phyloP scores from a whole-genome alignment of 129 eudicot genomes.

The Scalesia atractyloides region DNA sequence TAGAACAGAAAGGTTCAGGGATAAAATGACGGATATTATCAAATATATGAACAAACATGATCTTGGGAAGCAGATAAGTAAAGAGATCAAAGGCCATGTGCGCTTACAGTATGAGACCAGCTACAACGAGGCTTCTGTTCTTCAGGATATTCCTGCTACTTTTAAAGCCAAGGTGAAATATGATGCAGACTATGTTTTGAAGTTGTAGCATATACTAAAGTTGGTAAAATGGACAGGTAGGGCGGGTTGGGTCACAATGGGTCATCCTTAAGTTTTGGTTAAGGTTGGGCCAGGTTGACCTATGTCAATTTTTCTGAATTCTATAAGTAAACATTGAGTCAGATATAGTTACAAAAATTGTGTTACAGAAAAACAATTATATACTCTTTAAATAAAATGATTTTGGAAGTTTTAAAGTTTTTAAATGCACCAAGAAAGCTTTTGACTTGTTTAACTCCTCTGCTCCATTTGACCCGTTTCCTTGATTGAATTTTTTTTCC shows the following conservation, averaged over 20 bases:
- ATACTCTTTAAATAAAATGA: background rate
- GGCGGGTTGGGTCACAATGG: background rate
- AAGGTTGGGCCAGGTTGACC: background rate
- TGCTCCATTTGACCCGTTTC: background rate
- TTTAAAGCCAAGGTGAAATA: conserved; percentile 56
- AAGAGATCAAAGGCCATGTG: conserved; percentile 63
- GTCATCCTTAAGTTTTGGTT: background rate
- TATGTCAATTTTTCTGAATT: too few relatives aligned
- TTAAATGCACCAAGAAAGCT: background rate
- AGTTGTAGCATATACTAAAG: background rate
- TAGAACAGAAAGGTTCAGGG: conserved; percentile 69
- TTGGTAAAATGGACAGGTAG: background rate
- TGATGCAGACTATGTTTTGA: conserved; percentile 7
- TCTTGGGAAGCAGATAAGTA: conserved; percentile 56
- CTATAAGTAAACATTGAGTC: too few relatives aligned
- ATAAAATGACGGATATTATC: conserved; percentile 62
- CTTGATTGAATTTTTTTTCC: background rate
- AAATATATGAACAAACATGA: conserved; percentile 64
- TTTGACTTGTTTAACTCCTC: background rate
- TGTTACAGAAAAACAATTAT: background rate
- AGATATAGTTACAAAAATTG: too few relatives aligned
- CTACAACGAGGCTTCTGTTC: conserved; percentile 51
- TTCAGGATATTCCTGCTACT: conserved; percentile 62
- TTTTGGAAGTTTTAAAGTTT: background rate
- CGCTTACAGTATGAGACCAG: conserved; percentile 59